Percentiles rank a stretch among this genome's conserved stretches.
phyloP scores from a whole-genome alignment of 2,329 filamentous ascomycete genomes.

The Bipolaris bicolor region DNA sequence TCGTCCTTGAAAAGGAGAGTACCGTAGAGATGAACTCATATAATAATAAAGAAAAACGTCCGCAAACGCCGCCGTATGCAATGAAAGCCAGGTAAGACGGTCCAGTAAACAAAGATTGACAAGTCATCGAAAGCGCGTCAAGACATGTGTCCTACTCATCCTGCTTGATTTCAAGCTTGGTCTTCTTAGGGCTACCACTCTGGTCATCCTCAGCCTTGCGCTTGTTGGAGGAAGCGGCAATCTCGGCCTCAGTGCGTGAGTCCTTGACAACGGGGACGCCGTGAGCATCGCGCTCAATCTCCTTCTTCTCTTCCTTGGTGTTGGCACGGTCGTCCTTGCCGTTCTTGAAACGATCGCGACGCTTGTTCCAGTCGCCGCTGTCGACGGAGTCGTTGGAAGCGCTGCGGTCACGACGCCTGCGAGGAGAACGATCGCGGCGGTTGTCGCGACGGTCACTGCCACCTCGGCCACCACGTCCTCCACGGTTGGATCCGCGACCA shows the following conservation, averaged over 20 bases:
- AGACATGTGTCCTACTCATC: slow-evolving; percentile 28
- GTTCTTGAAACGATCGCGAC: slow-evolving; percentile 45
- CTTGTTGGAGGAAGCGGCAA: slow-evolving; percentile 35
- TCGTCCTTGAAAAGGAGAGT: neutral
- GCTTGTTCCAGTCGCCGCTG: slow-evolving; percentile 37
- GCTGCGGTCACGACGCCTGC: slow-evolving; percentile 34
- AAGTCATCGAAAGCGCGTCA: neutral
- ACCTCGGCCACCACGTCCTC: slow-evolving; percentile 27
- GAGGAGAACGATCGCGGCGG: slow-evolving; percentile 33
- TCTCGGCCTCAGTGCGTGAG: slow-evolving; percentile 23
- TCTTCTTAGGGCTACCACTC: slow-evolving; percentile 37
- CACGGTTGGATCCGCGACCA: slow-evolving; percentile 39
- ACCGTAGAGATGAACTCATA: neutral
- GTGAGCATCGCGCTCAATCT: slow-evolving; percentile 33
- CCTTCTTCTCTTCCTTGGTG: slow-evolving; percentile 30
- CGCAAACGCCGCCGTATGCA: slow-evolving; percentile 6
- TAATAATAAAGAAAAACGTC: neutral
- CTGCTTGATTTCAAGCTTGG: slow-evolving; percentile 46
- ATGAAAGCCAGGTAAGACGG: neutral
- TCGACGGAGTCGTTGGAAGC: slow-evolving; percentile 27
- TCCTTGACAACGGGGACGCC: slow-evolving; percentile 39
- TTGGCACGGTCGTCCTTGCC: slow-evolving; percentile 33
- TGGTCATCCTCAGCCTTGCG: slow-evolving; percentile 41
- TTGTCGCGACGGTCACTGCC: slow-evolving; percentile 26
- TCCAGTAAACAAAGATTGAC: neutral